Evolutionary conservation across 768 basidiomycete species (phyloP).

Genomic region (Trametes maxima): DNA sequence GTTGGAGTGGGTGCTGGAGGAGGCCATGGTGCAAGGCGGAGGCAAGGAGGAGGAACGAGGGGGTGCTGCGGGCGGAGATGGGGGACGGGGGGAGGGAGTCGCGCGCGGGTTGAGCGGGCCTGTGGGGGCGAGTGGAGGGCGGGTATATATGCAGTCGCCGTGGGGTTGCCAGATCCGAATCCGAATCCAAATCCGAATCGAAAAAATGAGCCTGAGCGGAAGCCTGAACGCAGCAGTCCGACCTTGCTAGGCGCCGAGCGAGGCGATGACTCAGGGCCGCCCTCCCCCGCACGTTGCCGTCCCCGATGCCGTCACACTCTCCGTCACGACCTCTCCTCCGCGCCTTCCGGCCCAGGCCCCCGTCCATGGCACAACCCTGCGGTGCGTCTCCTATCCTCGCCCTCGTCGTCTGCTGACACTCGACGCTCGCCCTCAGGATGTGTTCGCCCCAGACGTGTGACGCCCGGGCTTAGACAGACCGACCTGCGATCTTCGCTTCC

Average conservation of each 20-base stretch:
- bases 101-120: slow-evolving; percentile 1
- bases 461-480: background rate
- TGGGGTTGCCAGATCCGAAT: background rate
- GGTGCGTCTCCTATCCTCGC: background rate
- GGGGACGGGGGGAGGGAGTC: background rate
- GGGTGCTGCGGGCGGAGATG: background rate
- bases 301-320: slow-evolving; percentile 12
- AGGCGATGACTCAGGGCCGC: slow-evolving; percentile 17
- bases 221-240: background rate
- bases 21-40: background rate
- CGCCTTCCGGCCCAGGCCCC: slow-evolving; percentile 6
- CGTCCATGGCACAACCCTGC: too few relatives aligned
- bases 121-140: background rate
- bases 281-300: slow-evolving; percentile 2
- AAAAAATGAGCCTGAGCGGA: background rate
- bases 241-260: background rate
- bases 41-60: background rate
- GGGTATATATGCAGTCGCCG: background rate
- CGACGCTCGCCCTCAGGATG: background rate
- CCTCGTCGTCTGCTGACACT: background rate
- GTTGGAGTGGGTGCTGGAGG: slow-evolving; percentile 12
- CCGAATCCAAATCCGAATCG: background rate
- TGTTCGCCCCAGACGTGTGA: background rate
- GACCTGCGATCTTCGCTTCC: background rate
- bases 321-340: slow-evolving; percentile 8